These are phyloP conservation scores for Agarophyton chilense DNA, from an alignment of 23 red algal species.

Conservation along the genomic window DNA sequence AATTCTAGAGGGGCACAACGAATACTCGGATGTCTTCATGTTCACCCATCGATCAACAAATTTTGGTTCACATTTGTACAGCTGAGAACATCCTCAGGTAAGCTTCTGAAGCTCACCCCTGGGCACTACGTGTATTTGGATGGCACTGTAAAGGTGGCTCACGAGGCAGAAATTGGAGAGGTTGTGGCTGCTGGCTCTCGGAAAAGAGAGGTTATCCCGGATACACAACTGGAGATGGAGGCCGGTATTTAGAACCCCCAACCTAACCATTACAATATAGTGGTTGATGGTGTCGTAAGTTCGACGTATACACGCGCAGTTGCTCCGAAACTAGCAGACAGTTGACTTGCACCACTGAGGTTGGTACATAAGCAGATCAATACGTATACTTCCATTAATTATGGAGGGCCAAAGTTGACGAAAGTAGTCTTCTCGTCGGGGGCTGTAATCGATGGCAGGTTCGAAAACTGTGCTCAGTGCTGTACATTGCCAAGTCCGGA, in stretches of 20 bases:
- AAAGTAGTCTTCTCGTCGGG: too few species aligned
- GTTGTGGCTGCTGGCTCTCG: neutral
- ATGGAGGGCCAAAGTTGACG: too few species aligned
- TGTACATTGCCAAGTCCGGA: too few species aligned
- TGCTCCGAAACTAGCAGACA: neutral
- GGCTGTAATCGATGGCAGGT: too few species aligned
- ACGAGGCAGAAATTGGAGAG: slow-evolving; percentile 9
- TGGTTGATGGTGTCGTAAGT: slow-evolving; percentile 22
- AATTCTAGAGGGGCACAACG: slow-evolving; percentile 21
- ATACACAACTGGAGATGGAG: neutral
- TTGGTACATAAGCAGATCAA: too few species aligned
- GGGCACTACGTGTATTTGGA: slow-evolving; percentile 56
- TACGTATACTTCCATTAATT: neutral
- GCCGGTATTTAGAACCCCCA: slow-evolving; percentile 42
- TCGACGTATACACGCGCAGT: slow-evolving; percentile 41
- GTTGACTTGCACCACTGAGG: slow-evolving; percentile 24
- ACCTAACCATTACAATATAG: slow-evolving; percentile 17
- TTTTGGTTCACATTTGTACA: slow-evolving; percentile 35
- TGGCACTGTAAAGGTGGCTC: neutral
- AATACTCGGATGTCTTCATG: slow-evolving; percentile 56
- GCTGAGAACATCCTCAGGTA: slow-evolving; percentile 10
- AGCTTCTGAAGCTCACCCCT: slow-evolving; percentile 5
- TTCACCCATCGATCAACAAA: slow-evolving; percentile 56
- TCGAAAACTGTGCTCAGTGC: too few species aligned
- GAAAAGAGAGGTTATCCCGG: neutral